A percentile compares a stretch with the other conserved stretches of the same genome.
Evolutionary conservation across 192 early-diverging fungal genomes (phyloP).

Genomic region (Entomortierella parvispora): DNA sequence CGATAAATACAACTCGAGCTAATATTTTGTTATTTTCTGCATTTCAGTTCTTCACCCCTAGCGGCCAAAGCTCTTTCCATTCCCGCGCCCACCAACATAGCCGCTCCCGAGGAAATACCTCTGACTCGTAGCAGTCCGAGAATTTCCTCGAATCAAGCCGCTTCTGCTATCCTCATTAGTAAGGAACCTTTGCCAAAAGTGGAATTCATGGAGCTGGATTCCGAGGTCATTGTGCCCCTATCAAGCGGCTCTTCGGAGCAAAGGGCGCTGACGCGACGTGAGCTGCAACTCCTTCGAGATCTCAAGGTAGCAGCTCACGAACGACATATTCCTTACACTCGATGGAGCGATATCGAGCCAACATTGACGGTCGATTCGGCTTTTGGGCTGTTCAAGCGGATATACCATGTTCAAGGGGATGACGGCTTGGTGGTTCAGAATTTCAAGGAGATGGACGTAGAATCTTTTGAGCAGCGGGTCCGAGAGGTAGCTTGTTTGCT

Average conservation of each 20-base stretch:
- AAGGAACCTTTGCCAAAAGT: too few relatives aligned
- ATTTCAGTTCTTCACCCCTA: too few relatives aligned
- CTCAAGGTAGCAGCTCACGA: constrained; percentile 22
- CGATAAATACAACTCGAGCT: too few relatives aligned
- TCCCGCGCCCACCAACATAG: too few relatives aligned
- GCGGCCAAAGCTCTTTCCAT: too few relatives aligned
- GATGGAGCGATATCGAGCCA: constrained; percentile 33
- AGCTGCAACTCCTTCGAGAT: constrained; percentile 25
- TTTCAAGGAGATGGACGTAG: constrained; percentile 63
- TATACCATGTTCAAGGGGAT: constrained; percentile 60
- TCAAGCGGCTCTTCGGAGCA: background rate
- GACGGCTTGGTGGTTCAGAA: constrained; percentile 61
- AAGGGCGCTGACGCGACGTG: constrained; percentile 15
- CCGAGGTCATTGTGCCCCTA: background rate
- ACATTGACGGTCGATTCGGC: constrained; percentile 51
- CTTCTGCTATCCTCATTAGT: background rate
- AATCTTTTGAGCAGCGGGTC: constrained; percentile 63
- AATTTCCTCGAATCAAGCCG: too few relatives aligned
- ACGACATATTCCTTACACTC: constrained; percentile 35
- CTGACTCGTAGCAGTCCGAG: too few relatives aligned
- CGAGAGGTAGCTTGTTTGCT: constrained; percentile 65
- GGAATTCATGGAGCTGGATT: background rate
- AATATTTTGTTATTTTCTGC: too few relatives aligned
- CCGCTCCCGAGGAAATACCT: too few relatives aligned
- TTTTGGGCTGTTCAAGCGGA: constrained; percentile 65